Base-by-base conservation (phyloP, 2,329 filamentous ascomycete genomes). In the Cercospora zeina region DNA sequence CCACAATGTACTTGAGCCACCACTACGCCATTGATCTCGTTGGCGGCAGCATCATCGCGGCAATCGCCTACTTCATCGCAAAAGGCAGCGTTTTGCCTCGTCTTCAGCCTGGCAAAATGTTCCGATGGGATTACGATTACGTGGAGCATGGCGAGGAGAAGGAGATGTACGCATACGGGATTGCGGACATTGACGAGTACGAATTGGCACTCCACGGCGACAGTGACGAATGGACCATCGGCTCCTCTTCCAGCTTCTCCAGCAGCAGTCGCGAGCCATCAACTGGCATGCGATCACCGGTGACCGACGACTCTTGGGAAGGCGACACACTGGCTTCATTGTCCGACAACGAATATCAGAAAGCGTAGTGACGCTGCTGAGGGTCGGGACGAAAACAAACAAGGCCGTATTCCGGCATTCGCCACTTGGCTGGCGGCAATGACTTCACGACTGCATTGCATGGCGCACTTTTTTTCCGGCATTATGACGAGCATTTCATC, bases 1-100 rank as follows among this genome's bases (percentile, higher is more conserved):
- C 93, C 11, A 97, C 93, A 69, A 96, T 97, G 91, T 97, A 97
- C 74, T 85, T 97, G 57, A 96, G 91, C 72, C 93, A 97, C 78
- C 93, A 97, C 79, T 97, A 97, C 75, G 93, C 93, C 33, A 89
- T 97, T 42, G 93, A 97, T 76, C 82, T 97, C 55, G 91, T 97
- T 27, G 91, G 85, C 36, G 93, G 93, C 69, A 91, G 89, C 74
- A 81, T 96, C 55, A 66, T 65, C 54, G 71, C 67, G 73, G 76
- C 79, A 63, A 81, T 89, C 55, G 87, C 89, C 62, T 97, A 91
- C 81, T 96, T 93, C 78, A 85, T 91, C 64, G 86, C 89, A 61
- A 90, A 90, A 73, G 85, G 88, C 45, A 87, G 87, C 62, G 96
- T 91, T 80, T 78, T 97, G 47, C 93, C 93, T 3, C 87, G 89